phyloP scores from a whole-genome alignment of 139 green algal species.

The Picochlorum sp. region DNA sequence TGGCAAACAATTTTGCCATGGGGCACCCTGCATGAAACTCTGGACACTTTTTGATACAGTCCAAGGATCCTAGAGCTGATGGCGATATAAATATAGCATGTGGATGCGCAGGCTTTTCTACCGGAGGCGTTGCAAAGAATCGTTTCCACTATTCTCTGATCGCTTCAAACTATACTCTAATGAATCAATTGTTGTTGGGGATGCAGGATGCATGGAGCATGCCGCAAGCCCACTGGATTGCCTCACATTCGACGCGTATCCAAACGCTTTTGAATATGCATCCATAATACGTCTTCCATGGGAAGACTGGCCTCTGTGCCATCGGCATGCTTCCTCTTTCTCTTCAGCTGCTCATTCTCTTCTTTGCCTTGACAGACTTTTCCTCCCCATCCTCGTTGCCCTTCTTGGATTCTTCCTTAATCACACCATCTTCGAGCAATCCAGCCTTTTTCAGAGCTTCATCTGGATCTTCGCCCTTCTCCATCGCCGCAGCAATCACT shows the following conservation, averaged over 20 bases:
- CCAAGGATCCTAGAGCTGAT: neutral
- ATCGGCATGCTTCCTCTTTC: neutral
- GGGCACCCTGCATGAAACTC: constrained; percentile 14
- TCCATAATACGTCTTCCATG: neutral
- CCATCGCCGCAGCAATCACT: neutral
- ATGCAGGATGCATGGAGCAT: neutral
- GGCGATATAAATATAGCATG: neutral
- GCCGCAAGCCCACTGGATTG: neutral
- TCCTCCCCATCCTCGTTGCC: neutral
- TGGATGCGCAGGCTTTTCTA: neutral
- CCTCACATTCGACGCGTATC: neutral
- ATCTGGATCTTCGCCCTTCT: neutral
- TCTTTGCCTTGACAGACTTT: neutral
- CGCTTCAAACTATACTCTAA: neutral
- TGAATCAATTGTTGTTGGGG: too few relatives aligned
- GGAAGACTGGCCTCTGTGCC: neutral
- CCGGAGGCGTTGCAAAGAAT: neutral
- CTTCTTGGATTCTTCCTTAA: neutral
- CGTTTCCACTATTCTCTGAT: neutral
- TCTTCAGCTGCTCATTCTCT: constrained; percentile 1
- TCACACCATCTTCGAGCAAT: neutral
- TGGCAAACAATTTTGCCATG: constrained; percentile 49
- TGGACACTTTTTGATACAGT: neutral
- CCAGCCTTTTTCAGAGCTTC: neutral
- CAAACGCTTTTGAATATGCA: neutral